Base-by-base conservation (phyloP, 148 eudicot genomes). In the Heliosperma pusillum region DNA sequence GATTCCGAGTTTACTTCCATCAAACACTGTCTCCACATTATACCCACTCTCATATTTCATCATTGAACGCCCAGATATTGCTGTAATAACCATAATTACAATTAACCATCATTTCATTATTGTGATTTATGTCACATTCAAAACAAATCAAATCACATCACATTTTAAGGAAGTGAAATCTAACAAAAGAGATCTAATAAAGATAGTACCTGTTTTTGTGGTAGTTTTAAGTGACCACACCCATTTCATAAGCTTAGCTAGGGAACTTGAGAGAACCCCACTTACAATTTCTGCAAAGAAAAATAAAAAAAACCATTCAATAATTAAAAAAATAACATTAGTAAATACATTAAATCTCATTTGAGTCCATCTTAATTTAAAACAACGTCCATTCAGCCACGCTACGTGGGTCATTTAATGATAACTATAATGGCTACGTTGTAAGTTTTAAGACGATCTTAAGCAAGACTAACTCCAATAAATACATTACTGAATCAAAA, bases 31-130 rank as follows among this genome's bases (percentile, higher is more conserved):
- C 89, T 94, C 98, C 57, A 94, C 98, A 57, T 70, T 77, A 74
- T 90, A 94, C 20, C 98, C 98, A 78, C 96, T 84, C 90, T 94
- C 98, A 83, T 90, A 94, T 72, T 90, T 94, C 98, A 94, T 92
- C 97, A 94, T 76, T 68, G 97, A 89, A 72, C 96, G 89, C 76
- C 91, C 89, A 69, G 92, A 67, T 62, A 92, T 82, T 36, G 96
- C 98, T 94, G 93, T 21, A 42, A 67, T 44, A 7, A 63, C 64
- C 68, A 55, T 12, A 13, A 0, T 53, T 26, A 69, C 22, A 63
- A 68, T 29, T 8, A 8, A 59, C 8, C 63, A 60, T 24, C 29
- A 21, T n/a, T n/a, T 59, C 24, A 59, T 10, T 0, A 22, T 59
- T 27, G 15, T 63, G 10, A 61, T 57, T 57, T 16, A 57, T 57